Evolutionary conservation across 352 stramenopile species (phyloP).

Genomic region (Pelagophyceae sp.): DNA sequence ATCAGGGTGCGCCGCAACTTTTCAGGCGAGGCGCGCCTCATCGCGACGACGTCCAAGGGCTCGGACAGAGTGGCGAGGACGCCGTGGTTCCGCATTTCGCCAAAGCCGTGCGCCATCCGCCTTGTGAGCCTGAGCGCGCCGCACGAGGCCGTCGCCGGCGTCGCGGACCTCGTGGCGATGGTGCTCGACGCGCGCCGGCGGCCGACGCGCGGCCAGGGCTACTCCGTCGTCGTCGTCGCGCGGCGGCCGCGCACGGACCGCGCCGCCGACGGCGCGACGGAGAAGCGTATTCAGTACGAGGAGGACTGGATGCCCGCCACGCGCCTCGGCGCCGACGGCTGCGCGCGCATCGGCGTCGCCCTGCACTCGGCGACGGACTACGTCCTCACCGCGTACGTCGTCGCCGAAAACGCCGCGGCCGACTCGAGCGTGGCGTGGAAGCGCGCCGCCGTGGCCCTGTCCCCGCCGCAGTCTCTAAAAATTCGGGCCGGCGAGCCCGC

Average conservation of each 20-base stretch:
- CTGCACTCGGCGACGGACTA: not conserved
- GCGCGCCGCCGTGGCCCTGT: conserved; percentile 1
- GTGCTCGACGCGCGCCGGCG: not conserved
- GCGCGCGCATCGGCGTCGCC: not conserved
- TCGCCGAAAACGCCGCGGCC: not conserved
- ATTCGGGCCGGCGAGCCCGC: not conserved
- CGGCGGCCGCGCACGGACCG: not conserved
- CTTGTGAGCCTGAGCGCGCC: not conserved
- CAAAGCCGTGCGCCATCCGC: not conserved
- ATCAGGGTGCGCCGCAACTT: too few species aligned
- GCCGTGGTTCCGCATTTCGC: not conserved
- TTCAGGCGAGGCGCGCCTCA: too few species aligned
- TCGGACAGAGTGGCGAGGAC: too few species aligned
- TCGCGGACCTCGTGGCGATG: not conserved
- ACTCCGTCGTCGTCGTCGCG: not conserved
- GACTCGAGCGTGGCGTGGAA: conserved; percentile 15
- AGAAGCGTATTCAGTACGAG: too few species aligned
- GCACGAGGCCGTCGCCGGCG: not conserved
- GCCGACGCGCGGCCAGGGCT: too few species aligned
- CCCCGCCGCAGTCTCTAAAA: not conserved
- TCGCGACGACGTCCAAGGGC: too few species aligned
- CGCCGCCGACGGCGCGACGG: not conserved
- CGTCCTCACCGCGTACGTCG: not conserved
- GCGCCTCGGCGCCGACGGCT: not conserved
- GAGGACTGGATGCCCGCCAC: not conserved